Evolutionary conservation across 2,329 filamentous ascomycete species (phyloP).

Genomic region (Ascochyta lentis): DNA sequence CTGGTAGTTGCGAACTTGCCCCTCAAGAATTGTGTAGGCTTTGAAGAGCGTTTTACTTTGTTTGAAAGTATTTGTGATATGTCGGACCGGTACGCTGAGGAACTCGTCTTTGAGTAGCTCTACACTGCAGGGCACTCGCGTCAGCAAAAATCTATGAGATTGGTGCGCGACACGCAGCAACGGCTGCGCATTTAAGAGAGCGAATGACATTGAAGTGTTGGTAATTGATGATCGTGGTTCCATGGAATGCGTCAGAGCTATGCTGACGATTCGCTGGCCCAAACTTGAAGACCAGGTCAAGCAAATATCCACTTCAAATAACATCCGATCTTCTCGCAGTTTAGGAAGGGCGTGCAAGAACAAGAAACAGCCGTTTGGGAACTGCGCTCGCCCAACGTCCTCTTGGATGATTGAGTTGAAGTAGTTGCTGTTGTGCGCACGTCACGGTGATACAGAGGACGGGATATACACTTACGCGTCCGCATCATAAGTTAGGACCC

Average conservation of each 20-base stretch:
- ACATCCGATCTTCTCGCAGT: not conserved
- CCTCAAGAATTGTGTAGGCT: constrained; percentile 45
- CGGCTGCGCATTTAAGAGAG: not conserved
- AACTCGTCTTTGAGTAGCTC: constrained; percentile 54
- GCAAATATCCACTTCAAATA: not conserved
- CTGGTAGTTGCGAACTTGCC: constrained; percentile 34
- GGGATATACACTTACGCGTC: constrained; percentile 38
- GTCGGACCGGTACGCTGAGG: constrained; percentile 43
- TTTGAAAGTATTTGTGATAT: constrained; percentile 43
- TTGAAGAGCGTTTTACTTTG: constrained; percentile 48
- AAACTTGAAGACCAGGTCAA: not conserved
- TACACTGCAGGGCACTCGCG: constrained; percentile 22
- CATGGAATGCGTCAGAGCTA: not conserved
- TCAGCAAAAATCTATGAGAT: constrained; percentile 14
- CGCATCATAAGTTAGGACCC: constrained; percentile 22
- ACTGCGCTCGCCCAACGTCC: not conserved
- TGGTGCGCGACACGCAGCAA: not conserved
- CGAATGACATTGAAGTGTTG: not conserved
- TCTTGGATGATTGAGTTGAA: not conserved
- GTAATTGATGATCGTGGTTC: not conserved
- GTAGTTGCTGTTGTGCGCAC: not conserved
- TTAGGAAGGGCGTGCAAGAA: not conserved
- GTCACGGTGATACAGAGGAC: not conserved
- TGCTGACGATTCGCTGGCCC: constrained; percentile 1
- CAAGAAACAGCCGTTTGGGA: not conserved